Percentiles rank a stretch among this genome's conserved stretches.
Conservation (phyloP, 805 yeast genomes). For the Kockiozyma suomiensis region DNA sequence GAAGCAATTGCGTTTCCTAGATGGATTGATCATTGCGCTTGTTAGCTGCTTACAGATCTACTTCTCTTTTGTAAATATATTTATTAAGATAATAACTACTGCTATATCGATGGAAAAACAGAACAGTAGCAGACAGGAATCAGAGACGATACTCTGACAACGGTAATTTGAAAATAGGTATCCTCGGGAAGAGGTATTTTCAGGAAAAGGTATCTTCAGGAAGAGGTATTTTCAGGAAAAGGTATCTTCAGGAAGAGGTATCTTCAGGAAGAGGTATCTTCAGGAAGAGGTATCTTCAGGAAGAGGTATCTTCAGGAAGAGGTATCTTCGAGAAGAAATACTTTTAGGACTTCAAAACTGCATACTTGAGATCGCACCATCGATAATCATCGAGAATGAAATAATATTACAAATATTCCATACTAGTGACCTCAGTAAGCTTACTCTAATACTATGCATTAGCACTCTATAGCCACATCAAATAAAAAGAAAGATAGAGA, state of each 20-base stretch:
- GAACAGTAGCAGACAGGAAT: no score
- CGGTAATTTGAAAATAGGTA: no score
- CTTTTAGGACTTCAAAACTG: background rate
- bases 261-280: no score
- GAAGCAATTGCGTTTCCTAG: constrained; percentile 90
- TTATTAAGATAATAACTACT: no score
- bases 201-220: no score
- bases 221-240: no score
- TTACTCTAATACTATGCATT: constrained; percentile 5
- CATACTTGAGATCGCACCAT: constrained; percentile 13
- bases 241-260: no score
- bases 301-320: background rate
- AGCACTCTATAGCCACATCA: background rate
- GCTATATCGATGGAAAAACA: no score
- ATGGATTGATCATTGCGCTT: constrained; percentile 53
- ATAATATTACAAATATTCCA: constrained; percentile 27
- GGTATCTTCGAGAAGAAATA: background rate
- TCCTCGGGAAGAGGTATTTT: no score
- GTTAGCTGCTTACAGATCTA: background rate
- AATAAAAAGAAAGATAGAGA: background rate
- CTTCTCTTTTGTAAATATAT: background rate
- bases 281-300: no score
- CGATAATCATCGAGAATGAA: constrained; percentile 25
- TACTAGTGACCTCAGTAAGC: constrained; percentile 21
- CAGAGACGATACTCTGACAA: no score